Base-by-base conservation (phyloP, 2,329 filamentous ascomycete species). In the Fusarium sp. region DNA sequence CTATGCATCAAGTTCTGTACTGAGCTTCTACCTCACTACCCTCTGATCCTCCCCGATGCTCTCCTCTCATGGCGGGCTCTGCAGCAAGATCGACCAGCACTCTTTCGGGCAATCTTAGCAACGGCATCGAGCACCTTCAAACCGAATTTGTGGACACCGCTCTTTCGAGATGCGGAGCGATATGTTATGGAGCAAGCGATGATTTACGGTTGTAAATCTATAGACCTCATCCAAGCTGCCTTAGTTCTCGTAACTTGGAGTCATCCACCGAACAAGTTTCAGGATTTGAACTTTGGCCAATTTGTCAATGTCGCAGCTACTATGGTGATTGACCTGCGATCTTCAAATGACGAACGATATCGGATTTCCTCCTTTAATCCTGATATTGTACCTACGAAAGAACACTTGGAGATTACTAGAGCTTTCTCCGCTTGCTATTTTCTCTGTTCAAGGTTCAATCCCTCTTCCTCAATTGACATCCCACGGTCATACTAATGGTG, bases 231-330 rank as follows among this genome's bases (percentile, higher is more conserved):
- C 4, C 67, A 72, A 18, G 67, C 64, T 2, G 51, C 56, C 1
- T 20, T 68, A n/a, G 40, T 72, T 18, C 44, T 71, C 17, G 40
- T 64, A 6, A 66, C 61, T 4, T 72, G 69, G 69, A 54, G 58
- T 6, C 68, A 63, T 13, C 64, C 68, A 2, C 61, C 66, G 1
- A 43, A 59, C 2, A 52, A 59, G 22, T 72, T 71, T 13, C 51
- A 57, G 6, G 43, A 59, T 4, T 24, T 72, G 15, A 72, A 66
- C n/a, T 71, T 72, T 36, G 57, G 58, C 33, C 69, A 71, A 20
- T 61, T 54, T 26, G 43, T 48, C 18, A 62, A 71, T 13, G 56
- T 72, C 57, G 69, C 69, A 8, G 64, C 64, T 4, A 62, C 67
- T 3, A 61, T 72, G 46, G 64, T 63, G 0, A 54, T 71, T n/a